These are phyloP conservation scores for Caryocar brasiliense DNA, from an alignment of 441 rosid genomes.

Conservation along the genomic window DNA sequence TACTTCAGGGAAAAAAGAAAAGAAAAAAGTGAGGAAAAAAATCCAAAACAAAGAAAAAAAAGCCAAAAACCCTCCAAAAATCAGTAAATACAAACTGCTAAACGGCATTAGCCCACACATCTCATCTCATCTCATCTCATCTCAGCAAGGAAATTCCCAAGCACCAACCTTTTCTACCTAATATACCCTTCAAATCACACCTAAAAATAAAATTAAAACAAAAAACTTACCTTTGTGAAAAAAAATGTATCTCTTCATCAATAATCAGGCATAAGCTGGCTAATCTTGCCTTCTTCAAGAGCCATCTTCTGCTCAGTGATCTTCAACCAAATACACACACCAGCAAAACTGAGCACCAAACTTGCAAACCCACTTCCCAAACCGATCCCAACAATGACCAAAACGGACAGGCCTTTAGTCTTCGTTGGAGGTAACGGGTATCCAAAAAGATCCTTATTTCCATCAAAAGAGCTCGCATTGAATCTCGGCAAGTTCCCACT, in stretches of 20 bases:
- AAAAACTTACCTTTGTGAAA: not conserved
- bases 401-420: constrained; percentile 55
- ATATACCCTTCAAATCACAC: constrained; percentile 2
- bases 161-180: too few relatives aligned
- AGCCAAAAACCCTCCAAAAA: constrained; percentile 10
- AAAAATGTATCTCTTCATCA: constrained; percentile 6
- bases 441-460: constrained; percentile 79
- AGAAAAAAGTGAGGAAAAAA: not conserved
- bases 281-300: constrained; percentile 76
- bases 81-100: constrained; percentile 9
- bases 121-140: too few relatives aligned
- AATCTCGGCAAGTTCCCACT: constrained; percentile 63
- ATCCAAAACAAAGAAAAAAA: not conserved
- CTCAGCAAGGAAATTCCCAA: too few relatives aligned
- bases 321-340: constrained; percentile 89
- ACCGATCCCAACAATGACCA: constrained; percentile 90
- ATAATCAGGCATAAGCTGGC: constrained; percentile 85
- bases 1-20: not conserved
- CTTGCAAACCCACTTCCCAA: constrained; percentile 87
- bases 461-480: constrained; percentile 68
- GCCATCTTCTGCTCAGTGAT: constrained; percentile 69
- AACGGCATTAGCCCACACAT: constrained; percentile 12
- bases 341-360: constrained; percentile 76
- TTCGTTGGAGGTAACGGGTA: constrained; percentile 71
- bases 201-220: not conserved